A percentile compares a stretch with the other conserved stretches of the same genome.
Conservation (phyloP, 768 basidiomycete genomes). For the Fomitopsis serialis region DNA sequence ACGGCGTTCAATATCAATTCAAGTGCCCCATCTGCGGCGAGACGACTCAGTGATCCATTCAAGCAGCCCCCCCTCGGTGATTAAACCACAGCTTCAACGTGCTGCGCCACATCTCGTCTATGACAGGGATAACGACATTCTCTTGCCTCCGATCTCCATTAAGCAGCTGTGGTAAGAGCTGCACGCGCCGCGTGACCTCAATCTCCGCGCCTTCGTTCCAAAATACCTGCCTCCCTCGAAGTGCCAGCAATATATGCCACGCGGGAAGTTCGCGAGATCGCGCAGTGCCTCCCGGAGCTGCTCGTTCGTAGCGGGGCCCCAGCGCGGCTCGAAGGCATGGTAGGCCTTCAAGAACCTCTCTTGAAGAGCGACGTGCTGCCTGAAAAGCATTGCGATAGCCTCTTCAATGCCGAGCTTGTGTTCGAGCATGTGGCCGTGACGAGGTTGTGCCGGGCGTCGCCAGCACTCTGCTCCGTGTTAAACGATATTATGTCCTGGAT, state of each 20-base stretch:
- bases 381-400: slow-evolving; percentile 11
- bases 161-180: neutral
- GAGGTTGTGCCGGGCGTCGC: slow-evolving; percentile 21
- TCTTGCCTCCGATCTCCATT: neutral
- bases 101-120: neutral
- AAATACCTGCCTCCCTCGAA: neutral
- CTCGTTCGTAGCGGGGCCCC: neutral
- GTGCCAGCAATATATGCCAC: slow-evolving; percentile 1
- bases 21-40: too few species aligned
- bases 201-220: neutral
- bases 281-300: neutral
- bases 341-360: slow-evolving; percentile 16
- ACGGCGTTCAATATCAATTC: too few species aligned
- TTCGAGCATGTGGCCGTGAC: slow-evolving; percentile 19
- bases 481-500: slow-evolving; percentile 24
- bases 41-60: too few species aligned
- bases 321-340: slow-evolving; percentile 3
- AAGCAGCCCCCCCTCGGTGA: too few species aligned
- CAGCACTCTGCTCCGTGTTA: slow-evolving; percentile 22
- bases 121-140: neutral
- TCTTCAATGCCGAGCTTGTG: slow-evolving; percentile 5
- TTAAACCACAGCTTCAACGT: too few species aligned
- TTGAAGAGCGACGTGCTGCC: neutral
- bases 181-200: neutral
- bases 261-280: neutral